These are phyloP conservation scores for Raddia guianensis DNA, from an alignment of 176 grass and related monocot species.

Conservation along the genomic window DNA sequence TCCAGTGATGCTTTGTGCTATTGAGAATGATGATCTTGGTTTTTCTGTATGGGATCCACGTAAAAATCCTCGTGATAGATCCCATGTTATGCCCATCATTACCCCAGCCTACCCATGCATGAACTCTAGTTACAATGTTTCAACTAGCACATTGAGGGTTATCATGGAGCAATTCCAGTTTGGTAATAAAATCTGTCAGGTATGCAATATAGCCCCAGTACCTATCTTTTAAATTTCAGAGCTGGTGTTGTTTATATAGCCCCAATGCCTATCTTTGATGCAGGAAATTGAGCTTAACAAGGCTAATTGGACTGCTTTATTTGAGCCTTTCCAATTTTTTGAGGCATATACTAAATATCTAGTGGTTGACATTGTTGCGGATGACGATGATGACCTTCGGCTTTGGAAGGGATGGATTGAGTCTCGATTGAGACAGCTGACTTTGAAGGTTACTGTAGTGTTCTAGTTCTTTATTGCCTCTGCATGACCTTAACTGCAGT, in stretches of 20 bases:
- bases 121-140: constrained; percentile 99
- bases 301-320: constrained; percentile 72
- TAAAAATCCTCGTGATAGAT: constrained; percentile 78
- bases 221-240: constrained; percentile 30
- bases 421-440: constrained; percentile 92
- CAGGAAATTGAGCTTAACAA: constrained; percentile 94
- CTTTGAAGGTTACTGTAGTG: constrained; percentile 65
- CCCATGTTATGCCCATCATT: constrained; percentile 93
- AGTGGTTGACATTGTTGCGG: constrained; percentile 81
- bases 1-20: constrained; percentile 89
- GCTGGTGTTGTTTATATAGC: constrained; percentile 26
- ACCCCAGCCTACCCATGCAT: constrained; percentile 96
- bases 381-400: constrained; percentile 79
- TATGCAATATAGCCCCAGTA: constrained; percentile 34
- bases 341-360: constrained; percentile 87
- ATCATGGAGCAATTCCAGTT: constrained; percentile 88
- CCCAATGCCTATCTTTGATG: constrained; percentile 29
- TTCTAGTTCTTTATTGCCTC: constrained; percentile 15
- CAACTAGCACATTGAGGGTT: constrained; percentile 75
- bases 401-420: constrained; percentile 96
- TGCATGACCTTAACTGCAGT: constrained; percentile 9
- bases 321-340: constrained; percentile 88
- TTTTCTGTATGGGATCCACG: constrained; percentile 96
- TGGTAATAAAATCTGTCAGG: constrained; percentile 85
- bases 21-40: constrained; percentile 81